Conservation (phyloP, 2,329 filamentous ascomycete genomes). For the Colletotrichum sp. region DNA sequence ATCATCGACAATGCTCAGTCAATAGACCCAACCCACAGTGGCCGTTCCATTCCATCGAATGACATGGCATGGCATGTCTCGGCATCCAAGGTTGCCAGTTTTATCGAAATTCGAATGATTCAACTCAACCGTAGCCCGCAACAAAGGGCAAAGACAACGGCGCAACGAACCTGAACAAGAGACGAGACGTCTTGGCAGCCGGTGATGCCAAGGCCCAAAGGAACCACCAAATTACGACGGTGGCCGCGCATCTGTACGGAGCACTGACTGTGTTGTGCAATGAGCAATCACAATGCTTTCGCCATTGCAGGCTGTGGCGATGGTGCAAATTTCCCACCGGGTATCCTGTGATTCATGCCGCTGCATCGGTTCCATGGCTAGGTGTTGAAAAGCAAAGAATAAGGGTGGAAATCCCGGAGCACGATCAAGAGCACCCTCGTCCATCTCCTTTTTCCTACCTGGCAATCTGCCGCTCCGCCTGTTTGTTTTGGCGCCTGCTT, state of each 20-base stretch:
- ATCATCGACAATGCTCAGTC: background rate
- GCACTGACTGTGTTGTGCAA: background rate
- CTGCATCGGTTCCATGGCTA: background rate
- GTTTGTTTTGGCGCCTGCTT: conserved; percentile 11
- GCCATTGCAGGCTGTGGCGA: background rate
- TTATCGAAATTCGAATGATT: background rate
- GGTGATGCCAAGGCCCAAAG: background rate
- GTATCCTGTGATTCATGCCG: background rate
- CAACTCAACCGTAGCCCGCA: background rate
- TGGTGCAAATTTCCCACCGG: background rate
- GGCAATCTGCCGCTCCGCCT: conserved; percentile 3
- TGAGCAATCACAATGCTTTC: background rate
- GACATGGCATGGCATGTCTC: background rate
- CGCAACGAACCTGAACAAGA: background rate
- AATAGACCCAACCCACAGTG: background rate
- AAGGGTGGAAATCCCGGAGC: background rate
- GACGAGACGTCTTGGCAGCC: background rate
- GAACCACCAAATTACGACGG: conserved; percentile 3
- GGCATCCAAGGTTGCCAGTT: background rate
- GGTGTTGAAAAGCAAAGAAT: background rate
- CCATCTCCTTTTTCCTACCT: background rate
- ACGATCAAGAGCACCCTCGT: background rate
- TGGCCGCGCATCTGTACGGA: background rate
- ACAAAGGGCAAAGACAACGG: background rate
- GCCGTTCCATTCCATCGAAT: background rate